Evolutionary conservation across 1,139 yeast species (phyloP).

Genomic region (Waltiozyma sp.): DNA sequence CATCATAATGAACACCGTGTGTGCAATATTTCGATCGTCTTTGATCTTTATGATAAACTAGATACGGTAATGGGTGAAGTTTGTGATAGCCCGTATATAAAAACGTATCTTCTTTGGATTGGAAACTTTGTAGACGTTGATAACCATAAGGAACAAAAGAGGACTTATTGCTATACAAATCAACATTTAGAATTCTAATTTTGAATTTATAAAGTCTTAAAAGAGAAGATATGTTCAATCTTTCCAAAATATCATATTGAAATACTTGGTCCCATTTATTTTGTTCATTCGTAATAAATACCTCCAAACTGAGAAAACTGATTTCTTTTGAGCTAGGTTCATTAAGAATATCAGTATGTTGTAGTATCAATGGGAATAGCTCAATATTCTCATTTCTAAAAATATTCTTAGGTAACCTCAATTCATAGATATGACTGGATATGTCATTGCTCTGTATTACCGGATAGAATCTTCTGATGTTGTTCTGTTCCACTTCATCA

Average conservation of each 20-base stretch:
- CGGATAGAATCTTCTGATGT: neutral
- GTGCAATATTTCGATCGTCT: no score
- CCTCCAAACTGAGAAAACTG: neutral
- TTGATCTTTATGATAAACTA: no score
- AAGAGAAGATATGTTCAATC: neutral
- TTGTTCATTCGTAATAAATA: neutral
- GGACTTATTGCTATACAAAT: neutral
- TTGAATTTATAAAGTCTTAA: no score
- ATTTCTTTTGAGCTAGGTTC: neutral
- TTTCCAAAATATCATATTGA: neutral
- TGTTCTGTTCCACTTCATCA: neutral
- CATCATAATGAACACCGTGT: neutral
- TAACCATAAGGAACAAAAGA: neutral
- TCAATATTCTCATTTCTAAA: neutral
- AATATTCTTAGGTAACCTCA: neutral
- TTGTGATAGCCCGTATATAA: neutral
- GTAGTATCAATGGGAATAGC: neutral
- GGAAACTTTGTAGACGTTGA: neutral
- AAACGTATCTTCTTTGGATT: neutral
- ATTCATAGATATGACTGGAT: neutral
- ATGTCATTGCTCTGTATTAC: no score
- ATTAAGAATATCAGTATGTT: neutral
- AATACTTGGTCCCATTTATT: neutral
- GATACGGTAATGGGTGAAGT: neutral
- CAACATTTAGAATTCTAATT: neutral